phyloP scores from a whole-genome alignment of 129 eudicot species.

The Lactuca sativa region DNA sequence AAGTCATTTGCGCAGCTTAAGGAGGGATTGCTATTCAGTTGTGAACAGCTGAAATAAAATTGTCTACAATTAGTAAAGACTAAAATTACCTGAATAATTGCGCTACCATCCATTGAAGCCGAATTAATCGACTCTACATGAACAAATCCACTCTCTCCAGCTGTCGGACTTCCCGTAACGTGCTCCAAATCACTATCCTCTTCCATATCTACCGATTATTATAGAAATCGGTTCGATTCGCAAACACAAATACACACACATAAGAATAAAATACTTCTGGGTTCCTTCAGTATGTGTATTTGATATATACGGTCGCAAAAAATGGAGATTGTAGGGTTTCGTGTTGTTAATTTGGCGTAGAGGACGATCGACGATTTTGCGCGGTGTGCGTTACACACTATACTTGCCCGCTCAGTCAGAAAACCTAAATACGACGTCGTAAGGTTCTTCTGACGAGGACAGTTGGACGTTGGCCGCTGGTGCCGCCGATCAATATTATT shows the following conservation, averaged over 20 bases:
- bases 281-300: background rate
- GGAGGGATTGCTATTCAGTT: background rate
- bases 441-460: background rate
- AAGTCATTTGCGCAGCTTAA: background rate
- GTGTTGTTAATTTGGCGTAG: conserved; percentile 4
- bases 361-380: conserved; percentile 1
- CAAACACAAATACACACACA: background rate
- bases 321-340: background rate
- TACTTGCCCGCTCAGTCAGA: conserved; percentile 2
- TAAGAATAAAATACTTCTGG: background rate
- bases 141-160: conserved; percentile 30
- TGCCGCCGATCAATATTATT: conserved; percentile 1
- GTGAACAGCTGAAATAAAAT: background rate
- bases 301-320: background rate
- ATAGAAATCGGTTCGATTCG: background rate
- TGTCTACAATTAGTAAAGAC: background rate
- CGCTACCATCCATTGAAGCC: conserved; percentile 20
- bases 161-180: conserved; percentile 24
- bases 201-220: conserved; percentile 41
- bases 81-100: conserved; percentile 40
- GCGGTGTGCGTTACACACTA: conserved; percentile 6
- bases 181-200: conserved; percentile 32
- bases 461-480: conserved; percentile 3
- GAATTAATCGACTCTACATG: conserved; percentile 25
- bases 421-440: conserved; percentile 4